Evolutionary conservation across 352 stramenopile species (phyloP).

Genomic region (Globisporangium splendens): DNA sequence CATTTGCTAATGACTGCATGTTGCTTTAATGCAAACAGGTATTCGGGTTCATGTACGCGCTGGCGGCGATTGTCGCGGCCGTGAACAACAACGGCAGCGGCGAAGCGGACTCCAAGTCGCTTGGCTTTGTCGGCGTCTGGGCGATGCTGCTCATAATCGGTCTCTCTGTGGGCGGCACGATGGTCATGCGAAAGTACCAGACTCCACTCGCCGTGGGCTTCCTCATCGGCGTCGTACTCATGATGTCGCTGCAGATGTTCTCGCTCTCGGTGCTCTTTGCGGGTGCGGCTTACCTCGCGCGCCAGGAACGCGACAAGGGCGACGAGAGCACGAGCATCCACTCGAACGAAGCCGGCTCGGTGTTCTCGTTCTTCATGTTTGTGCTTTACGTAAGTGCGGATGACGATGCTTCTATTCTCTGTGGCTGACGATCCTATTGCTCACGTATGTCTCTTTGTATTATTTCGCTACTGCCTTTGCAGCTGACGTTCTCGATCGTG

Average conservation of each 20-base stretch:
- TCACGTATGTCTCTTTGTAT: background rate
- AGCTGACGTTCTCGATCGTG: constrained; percentile 62
- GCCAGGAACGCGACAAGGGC: constrained; percentile 54
- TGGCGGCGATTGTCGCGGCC: constrained; percentile 82
- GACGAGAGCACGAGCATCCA: constrained; percentile 58
- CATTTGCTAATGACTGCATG: constrained; percentile 22
- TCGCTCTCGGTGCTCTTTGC: constrained; percentile 77
- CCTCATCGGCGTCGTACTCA: constrained; percentile 88
- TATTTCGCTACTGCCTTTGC: background rate
- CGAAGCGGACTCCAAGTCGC: constrained; percentile 70
- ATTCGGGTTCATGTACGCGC: constrained; percentile 84
- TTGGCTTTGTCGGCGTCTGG: constrained; percentile 81
- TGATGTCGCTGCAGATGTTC: constrained; percentile 89
- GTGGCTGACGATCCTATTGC: background rate
- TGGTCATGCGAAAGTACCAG: constrained; percentile 90
- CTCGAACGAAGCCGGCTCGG: constrained; percentile 69
- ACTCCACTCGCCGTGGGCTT: constrained; percentile 84
- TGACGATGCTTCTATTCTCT: constrained; percentile 3
- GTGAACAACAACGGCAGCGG: constrained; percentile 68
- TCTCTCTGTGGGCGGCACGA: constrained; percentile 79
- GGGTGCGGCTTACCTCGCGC: constrained; percentile 63
- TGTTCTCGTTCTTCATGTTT: constrained; percentile 89
- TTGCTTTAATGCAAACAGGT: constrained; percentile 23
- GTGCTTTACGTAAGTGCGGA: constrained; percentile 67
- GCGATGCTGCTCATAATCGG: constrained; percentile 78